Evolutionary conservation across 768 basidiomycete species (phyloP), one percentile per base, ranked within the genome.

Genomic region (Pluteus cervinus): DNA sequence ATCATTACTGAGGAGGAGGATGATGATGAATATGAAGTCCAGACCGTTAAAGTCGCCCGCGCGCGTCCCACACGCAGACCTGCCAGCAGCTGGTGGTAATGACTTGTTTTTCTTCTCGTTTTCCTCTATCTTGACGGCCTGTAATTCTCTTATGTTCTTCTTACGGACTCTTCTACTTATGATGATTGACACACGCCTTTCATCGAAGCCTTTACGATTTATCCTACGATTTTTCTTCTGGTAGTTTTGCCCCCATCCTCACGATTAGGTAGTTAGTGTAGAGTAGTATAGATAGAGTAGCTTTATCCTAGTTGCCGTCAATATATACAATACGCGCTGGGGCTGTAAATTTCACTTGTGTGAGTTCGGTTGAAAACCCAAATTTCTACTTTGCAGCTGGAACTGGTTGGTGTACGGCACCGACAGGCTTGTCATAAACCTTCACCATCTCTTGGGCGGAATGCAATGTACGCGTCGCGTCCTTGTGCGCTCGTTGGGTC

Each of bases 1-100:
- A 66, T 82, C 28, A 51, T 79, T 26, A 76, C 79, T 24, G 83
- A 87, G 38, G 78, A 81, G 28, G 71, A 73, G 58, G 52, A 54
- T 9, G 51, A 56, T 17, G 48, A 45, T 34, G 66, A 68, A 26
- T 61, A 69, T 5, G 65, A 65, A 15, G 58, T 45, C 33, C 60
- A 55, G 44, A 61, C 55, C 25, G 56, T 58, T 38, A 66, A 68
- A 23, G 60, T 72, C 34, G 62, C 64, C 43, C 73, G 71, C 30
- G 60, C 59, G 37, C 68, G 56, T 37, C 63, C 62, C 40, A 63
- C 61, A 20, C 74, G 71, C 51, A 63, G 69, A 44, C 65, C 68
- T 46, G 75, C 74, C 37, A 59, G 72, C 25, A 59, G 75, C 24
- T 81, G 68, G 39, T 81, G 79, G 79, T 71, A 62, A 64, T 50